Conservation (phyloP, 73 alveolate species). For the Paramecium biaurelia region DNA sequence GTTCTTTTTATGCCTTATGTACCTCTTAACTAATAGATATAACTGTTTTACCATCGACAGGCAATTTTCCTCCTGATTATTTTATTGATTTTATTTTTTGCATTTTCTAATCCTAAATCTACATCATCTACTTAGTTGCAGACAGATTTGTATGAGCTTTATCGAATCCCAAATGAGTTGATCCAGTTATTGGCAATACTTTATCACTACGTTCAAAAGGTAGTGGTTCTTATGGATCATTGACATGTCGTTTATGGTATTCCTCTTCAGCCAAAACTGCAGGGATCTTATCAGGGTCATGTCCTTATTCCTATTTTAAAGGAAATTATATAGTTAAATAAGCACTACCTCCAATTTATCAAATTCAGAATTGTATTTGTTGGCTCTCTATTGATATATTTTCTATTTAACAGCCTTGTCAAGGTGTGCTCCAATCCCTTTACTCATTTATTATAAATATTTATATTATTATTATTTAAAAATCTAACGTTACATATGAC, state of each 20-base stretch:
- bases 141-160: constrained; percentile 60
- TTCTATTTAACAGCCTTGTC: constrained; percentile 52
- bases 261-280: constrained; percentile 28
- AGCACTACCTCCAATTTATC: constrained; percentile 52
- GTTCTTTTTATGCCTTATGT: constrained; percentile 49
- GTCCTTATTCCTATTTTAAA: constrained; percentile 49
- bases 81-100: constrained; percentile 41
- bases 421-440: constrained; percentile 60
- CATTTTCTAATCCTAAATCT: constrained; percentile 51
- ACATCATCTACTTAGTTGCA: constrained; percentile 55
- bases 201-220: constrained; percentile 61
- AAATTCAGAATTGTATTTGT: constrained; percentile 56
- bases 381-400: constrained; percentile 52
- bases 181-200: constrained; percentile 56
- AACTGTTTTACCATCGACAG: constrained; percentile 50
- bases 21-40: constrained; percentile 1
- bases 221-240: constrained; percentile 42
- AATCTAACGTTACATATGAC: not conserved
- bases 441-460: constrained; percentile 44
- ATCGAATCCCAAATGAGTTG: constrained; percentile 65
- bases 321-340: not conserved
- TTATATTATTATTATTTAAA: not conserved
- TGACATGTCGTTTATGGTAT: constrained; percentile 55
- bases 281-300: constrained; percentile 62
- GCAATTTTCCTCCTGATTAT: constrained; percentile 34